phyloP scores from a whole-genome alignment of 1,284 basidiomycete species.

The Austroboletus niveus region DNA sequence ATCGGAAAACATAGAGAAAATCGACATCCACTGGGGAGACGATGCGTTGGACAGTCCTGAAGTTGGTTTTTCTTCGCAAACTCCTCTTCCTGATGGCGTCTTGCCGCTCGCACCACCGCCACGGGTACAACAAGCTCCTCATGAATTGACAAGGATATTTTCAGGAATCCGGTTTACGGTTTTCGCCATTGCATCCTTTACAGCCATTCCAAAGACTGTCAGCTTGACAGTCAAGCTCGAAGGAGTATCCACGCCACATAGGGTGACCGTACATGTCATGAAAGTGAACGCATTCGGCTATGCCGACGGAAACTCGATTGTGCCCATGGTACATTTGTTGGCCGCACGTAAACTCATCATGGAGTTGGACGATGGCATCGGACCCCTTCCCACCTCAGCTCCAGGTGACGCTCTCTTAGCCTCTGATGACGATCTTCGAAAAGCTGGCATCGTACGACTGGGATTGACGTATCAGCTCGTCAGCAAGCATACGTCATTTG shows the following conservation, averaged over 20 bases:
- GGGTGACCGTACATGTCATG: slow-evolving; percentile 39
- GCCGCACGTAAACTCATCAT: slow-evolving; percentile 51
- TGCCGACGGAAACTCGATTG: slow-evolving; percentile 18
- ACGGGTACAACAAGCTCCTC: slow-evolving; percentile 44
- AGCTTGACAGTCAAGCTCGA: slow-evolving; percentile 39
- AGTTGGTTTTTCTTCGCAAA: not conserved
- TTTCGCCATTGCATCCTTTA: slow-evolving; percentile 42
- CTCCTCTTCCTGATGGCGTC: slow-evolving; percentile 6
- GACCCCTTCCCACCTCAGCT: slow-evolving; percentile 29
- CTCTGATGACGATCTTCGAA: slow-evolving; percentile 36
- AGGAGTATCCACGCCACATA: slow-evolving; percentile 29
- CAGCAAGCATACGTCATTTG: slow-evolving; percentile 53
- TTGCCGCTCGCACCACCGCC: slow-evolving; percentile 33
- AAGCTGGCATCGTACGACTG: slow-evolving; percentile 45
- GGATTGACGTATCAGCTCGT: slow-evolving; percentile 52
- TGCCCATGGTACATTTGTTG: slow-evolving; percentile 51
- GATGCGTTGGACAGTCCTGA: not conserved
- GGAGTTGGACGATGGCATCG: slow-evolving; percentile 38
- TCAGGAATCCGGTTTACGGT: slow-evolving; percentile 45
- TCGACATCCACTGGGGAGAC: slow-evolving; percentile 48
- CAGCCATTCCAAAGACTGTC: slow-evolving; percentile 39
- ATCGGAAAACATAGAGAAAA: slow-evolving; percentile 42
- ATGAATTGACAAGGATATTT: slow-evolving; percentile 40
- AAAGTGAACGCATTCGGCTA: slow-evolving; percentile 36
- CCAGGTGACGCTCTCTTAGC: slow-evolving; percentile 20